Percentiles rank a stretch among this genome's conserved stretches.
Evolutionary conservation across 31 red algal genomes (phyloP).

Genomic region (Asparagopsis taxiformis): DNA sequence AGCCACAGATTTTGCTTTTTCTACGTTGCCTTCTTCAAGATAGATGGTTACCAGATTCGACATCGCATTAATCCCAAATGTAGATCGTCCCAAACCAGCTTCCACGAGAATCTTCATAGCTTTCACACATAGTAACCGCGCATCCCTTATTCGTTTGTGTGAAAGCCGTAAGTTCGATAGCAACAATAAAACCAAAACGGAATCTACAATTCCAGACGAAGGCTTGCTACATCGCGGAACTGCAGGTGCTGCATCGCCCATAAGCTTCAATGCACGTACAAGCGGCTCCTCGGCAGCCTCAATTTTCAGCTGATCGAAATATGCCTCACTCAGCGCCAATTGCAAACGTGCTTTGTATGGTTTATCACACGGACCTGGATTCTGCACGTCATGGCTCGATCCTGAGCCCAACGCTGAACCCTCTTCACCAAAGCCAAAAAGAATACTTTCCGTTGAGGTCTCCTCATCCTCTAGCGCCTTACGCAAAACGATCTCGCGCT

Average conservation of each 20-base stretch:
- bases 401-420: neutral
- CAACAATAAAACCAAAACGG: slow-evolving; percentile 54
- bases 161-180: slow-evolving; percentile 36
- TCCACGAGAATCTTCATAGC: slow-evolving; percentile 58
- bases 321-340: slow-evolving; percentile 73
- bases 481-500: slow-evolving; percentile 20
- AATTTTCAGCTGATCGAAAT: slow-evolving; percentile 60
- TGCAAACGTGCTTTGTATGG: slow-evolving; percentile 55
- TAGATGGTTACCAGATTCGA: slow-evolving; percentile 58
- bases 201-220: slow-evolving; percentile 18
- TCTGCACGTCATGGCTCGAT: neutral
- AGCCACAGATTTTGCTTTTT: slow-evolving; percentile 36
- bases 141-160: slow-evolving; percentile 36
- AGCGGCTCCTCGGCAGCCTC: slow-evolving; percentile 72
- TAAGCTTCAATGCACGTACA: slow-evolving; percentile 44
- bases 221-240: slow-evolving; percentile 21
- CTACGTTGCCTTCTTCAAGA: slow-evolving; percentile 27
- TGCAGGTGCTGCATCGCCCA: slow-evolving; percentile 43
- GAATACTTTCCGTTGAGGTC: slow-evolving; percentile 33
- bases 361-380: slow-evolving; percentile 17
- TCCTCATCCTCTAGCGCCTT: slow-evolving; percentile 46
- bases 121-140: slow-evolving; percentile 36
- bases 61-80: slow-evolving; percentile 75
- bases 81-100: slow-evolving; percentile 60
- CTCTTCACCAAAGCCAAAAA: slow-evolving; percentile 3